These are phyloP conservation scores for Teratosphaeria zuluensis DNA, from an alignment of 2,329 filamentous ascomycete species.

Conservation along the genomic window DNA sequence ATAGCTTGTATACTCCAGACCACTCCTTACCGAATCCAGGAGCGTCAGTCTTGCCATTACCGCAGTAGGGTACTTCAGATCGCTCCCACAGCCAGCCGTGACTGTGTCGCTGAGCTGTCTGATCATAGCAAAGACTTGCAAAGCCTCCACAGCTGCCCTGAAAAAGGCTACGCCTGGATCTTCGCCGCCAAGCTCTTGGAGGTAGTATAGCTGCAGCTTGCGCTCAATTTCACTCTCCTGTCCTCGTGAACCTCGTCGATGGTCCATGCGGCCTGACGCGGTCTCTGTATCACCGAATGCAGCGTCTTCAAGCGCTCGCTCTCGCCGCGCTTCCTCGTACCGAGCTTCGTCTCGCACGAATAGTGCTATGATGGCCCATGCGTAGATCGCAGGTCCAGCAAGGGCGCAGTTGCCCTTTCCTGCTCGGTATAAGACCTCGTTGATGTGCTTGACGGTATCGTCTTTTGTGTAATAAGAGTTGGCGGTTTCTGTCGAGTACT, in stretches of 20 bases:
- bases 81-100: slow-evolving; percentile 38
- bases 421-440: slow-evolving; percentile 57
- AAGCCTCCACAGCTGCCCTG: slow-evolving; percentile 35
- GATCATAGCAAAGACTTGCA: slow-evolving; percentile 41
- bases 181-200: slow-evolving; percentile 25
- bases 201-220: slow-evolving; percentile 15
- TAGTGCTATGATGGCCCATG: slow-evolving; percentile 71
- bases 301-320: slow-evolving; percentile 2
- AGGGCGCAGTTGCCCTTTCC: slow-evolving; percentile 48
- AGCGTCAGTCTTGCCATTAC: slow-evolving; percentile 55
- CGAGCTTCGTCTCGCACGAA: slow-evolving; percentile 46
- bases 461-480: slow-evolving; percentile 59
- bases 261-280: slow-evolving; percentile 1
- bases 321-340: slow-evolving; percentile 1
- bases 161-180: slow-evolving; percentile 41
- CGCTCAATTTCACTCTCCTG: slow-evolving; percentile 13
- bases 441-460: slow-evolving; percentile 61
- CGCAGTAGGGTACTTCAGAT: slow-evolving; percentile 45
- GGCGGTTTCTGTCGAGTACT: slow-evolving; percentile 17
- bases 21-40: slow-evolving; percentile 60
- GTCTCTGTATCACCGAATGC: slow-evolving; percentile 9
- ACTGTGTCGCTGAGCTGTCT: slow-evolving; percentile 34
- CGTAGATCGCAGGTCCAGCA: slow-evolving; percentile 64
- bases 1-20: slow-evolving; percentile 60
- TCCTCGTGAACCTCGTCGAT: not conserved